Evolutionary conservation across 1,139 yeast species (phyloP).

Genomic region (Blastobotrys capitulatus): DNA sequence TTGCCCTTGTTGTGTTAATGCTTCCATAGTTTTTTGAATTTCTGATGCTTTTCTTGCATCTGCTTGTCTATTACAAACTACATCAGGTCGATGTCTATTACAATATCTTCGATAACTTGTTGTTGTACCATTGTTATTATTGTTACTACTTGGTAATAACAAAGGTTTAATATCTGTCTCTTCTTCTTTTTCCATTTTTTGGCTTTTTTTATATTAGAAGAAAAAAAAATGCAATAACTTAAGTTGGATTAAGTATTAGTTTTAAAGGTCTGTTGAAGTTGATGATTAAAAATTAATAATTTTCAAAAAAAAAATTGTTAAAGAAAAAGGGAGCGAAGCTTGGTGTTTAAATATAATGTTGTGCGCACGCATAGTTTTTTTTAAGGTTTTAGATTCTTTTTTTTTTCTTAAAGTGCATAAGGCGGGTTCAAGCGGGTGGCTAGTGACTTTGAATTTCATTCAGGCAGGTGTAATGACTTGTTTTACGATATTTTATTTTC

Average conservation of each 20-base stretch:
- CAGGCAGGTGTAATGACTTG: too few relatives aligned
- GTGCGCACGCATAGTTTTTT: background rate
- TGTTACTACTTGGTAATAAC: constrained; percentile 5
- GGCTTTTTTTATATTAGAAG: background rate
- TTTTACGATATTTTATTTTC: too few relatives aligned
- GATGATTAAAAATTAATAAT: background rate
- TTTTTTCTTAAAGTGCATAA: background rate
- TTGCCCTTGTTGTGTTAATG: constrained; percentile 58
- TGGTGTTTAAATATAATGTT: background rate
- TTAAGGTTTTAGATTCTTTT: background rate
- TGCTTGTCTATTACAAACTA: constrained; percentile 61
- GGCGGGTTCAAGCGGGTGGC: too few relatives aligned
- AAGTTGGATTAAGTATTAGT: background rate
- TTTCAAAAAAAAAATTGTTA: background rate
- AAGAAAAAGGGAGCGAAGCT: background rate
- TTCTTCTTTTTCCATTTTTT: background rate
- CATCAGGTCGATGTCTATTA: constrained; percentile 88
- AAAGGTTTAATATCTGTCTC: background rate
- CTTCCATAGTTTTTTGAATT: constrained; percentile 43
- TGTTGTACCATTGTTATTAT: constrained; percentile 3
- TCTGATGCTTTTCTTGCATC: constrained; percentile 62
- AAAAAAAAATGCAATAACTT: background rate
- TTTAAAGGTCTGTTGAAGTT: background rate
- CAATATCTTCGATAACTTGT: constrained; percentile 44
- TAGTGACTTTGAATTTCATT: too few relatives aligned